Evolutionary conservation across 257 asterid genomes (phyloP), one percentile per base, ranked within the genome.

Genomic region (Capsicum baccatum): DNA sequence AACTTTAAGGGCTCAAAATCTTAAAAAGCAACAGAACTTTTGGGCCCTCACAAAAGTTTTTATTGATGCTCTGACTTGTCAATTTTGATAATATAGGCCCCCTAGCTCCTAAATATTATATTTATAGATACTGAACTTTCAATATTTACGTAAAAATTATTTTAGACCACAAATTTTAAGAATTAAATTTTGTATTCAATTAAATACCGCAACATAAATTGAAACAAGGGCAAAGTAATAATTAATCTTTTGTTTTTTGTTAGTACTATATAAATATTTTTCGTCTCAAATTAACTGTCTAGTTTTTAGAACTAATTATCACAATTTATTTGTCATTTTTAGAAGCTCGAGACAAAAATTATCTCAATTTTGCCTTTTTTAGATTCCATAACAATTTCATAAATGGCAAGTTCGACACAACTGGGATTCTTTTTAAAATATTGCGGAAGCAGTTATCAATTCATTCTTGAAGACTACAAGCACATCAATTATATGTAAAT

Each of bases 21-120:
- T 21, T 3, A 52, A 50, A 21, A 76, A 52, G 26, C 21, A 52
- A 76, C 21, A 76, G 19, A 2, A 12, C 26, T 1, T 73, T 13
- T 52, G 48, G 81, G 81, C 63, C 81, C 81, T 48, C 80, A 37
- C 54, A 3, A 39, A 15, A 68, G 76, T 37, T 8, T 68, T 16
- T 14, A 68, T 39, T 6, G 55, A 3, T 15, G 14, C 21, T 0
- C 54, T 6, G 9, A 69, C 58, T 74, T 48, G 60, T 74, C 58
- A 8, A 74, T 21, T 21, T n/a, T 62, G 16, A 21, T 3, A 9
- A 19, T 62, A 19, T 62, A 6, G 57, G 10, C 39, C 56, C 10
- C 15, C 0, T 67, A 67, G 12, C 3, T 0, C 21, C 35, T 35
- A 35, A 67, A 67, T 55, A 13, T 4, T 6, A 17, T 12, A 55